These are phyloP conservation scores for Penstemon davidsonii DNA, from an alignment of 257 asterid species.

Conservation along the genomic window DNA sequence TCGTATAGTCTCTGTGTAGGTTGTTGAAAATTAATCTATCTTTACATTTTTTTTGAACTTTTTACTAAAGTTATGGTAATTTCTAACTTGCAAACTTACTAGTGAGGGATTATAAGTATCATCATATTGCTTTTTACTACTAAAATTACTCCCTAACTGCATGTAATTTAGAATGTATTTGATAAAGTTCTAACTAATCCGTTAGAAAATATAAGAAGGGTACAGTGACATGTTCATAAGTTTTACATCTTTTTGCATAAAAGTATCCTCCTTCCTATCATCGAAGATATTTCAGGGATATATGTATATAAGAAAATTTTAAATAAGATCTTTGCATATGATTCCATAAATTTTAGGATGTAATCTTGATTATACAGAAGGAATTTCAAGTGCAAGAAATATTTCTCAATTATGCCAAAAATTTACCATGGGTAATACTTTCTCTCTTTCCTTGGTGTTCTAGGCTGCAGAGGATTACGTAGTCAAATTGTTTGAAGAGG, in stretches of 20 bases:
- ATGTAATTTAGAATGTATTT: not conserved
- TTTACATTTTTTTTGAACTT: no score
- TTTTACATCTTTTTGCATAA: not conserved
- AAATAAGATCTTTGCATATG: not conserved
- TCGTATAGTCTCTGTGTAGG: no score
- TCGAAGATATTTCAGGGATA: not conserved
- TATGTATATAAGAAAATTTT: not conserved
- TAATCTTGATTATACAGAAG: not conserved
- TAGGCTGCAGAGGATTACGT: slow-evolving; percentile 84
- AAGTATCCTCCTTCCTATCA: not conserved
- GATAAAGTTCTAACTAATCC: not conserved
- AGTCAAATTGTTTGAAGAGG: slow-evolving; percentile 76
- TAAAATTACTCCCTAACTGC: not conserved
- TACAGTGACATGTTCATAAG: slow-evolving; percentile 2
- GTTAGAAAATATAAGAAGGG: not conserved
- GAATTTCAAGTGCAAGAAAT: not conserved
- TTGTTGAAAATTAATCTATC: no score
- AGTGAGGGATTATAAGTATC: not conserved
- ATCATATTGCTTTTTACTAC: not conserved
- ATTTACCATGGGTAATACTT: slow-evolving; percentile 10
- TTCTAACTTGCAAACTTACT: not conserved
- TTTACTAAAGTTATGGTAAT: slow-evolving; percentile 1
- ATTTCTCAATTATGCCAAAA: slow-evolving; percentile 4
- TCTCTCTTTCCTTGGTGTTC: slow-evolving; percentile 27
- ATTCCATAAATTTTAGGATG: not conserved